Evolutionary conservation across 2,329 filamentous ascomycete species (phyloP).

Genomic region (Fusarium goolgardi): DNA sequence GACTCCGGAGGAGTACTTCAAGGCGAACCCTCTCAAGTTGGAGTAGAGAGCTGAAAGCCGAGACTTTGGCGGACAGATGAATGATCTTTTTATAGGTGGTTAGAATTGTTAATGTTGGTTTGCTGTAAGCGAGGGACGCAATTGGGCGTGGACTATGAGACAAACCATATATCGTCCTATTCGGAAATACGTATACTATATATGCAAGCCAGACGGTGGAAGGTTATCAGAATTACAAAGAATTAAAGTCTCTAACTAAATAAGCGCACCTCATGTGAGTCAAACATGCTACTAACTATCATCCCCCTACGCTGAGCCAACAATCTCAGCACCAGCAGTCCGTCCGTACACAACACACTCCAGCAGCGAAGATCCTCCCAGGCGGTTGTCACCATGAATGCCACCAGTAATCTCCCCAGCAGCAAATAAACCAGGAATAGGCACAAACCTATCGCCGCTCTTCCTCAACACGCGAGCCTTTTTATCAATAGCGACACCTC

Average conservation of each 20-base stretch:
- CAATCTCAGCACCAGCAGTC: conserved; percentile 59
- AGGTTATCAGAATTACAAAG: not conserved
- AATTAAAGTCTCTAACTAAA: not conserved
- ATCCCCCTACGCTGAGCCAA: conserved; percentile 5
- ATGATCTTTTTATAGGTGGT: not conserved
- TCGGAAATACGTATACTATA: not conserved
- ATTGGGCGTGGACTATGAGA: not conserved
- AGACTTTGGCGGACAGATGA: not conserved
- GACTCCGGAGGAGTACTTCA: conserved; percentile 41
- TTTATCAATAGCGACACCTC: conserved; percentile 68
- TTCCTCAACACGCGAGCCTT: conserved; percentile 62
- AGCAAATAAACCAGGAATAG: conserved; percentile 68
- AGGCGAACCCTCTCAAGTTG: conserved; percentile 27
- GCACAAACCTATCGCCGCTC: conserved; percentile 50
- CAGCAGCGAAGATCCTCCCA: conserved; percentile 70
- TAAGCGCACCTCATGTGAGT: conserved; percentile 44
- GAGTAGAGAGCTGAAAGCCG: not conserved
- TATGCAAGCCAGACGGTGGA: not conserved
- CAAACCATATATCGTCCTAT: not conserved
- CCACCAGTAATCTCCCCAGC: conserved; percentile 74
- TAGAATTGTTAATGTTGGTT: not conserved
- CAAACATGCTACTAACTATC: not conserved
- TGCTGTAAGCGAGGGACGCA: not conserved
- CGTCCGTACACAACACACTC: conserved; percentile 74
- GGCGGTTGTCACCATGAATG: conserved; percentile 70